Evolutionary conservation across 768 basidiomycete species (phyloP), one percentile per base, ranked within the genome.

Genomic region (Suillus subluteus): DNA sequence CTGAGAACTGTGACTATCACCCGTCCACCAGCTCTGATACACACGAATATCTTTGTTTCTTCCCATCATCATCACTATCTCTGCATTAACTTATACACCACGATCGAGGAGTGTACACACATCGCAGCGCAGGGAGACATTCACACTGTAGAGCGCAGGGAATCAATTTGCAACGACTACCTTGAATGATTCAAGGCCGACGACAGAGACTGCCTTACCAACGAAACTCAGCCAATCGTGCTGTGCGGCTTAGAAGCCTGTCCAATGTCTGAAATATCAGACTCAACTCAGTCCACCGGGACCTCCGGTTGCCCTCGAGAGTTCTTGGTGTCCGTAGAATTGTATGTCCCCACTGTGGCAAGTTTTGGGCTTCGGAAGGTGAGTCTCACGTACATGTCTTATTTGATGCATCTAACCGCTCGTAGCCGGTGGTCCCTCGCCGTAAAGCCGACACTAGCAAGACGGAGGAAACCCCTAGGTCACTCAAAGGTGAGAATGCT

Each of bases 311-410:
- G 63, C 41, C 72, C 70, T 54, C 78, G 73, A 67, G 90, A 92
- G 74, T 90, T 87, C 72, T 82, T 87, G 66, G 83, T 88, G 64
- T 83, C 84, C 61, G 86, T 83, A 11, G 87, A 91, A 70, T 78
- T 92, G 32, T 90, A 87, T 69, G 79, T 91, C 23, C 86, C 88
- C 16, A 80, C 82, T 41, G 77, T 82, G 44, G 83, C 86, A 6
- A 81, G 82, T 48, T 74, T 81, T 43, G 79, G 82, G 32, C 74
- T 88, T 50, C 86, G 87, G 65, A 91, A 89, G 84, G 91, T 88
- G 65, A 58, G 77, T 67, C n/a, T 64, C 64, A 41, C 21, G 13
- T 5, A n/a, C 56, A n/a, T 63, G 44, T 64, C 58, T n/a, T 12
- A 54, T 26, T 58, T 61, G 58, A 11, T 43, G 8, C 18, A 23